phyloP scores from a whole-genome alignment of 306 rosid species.

The Acmispon strigosus region DNA sequence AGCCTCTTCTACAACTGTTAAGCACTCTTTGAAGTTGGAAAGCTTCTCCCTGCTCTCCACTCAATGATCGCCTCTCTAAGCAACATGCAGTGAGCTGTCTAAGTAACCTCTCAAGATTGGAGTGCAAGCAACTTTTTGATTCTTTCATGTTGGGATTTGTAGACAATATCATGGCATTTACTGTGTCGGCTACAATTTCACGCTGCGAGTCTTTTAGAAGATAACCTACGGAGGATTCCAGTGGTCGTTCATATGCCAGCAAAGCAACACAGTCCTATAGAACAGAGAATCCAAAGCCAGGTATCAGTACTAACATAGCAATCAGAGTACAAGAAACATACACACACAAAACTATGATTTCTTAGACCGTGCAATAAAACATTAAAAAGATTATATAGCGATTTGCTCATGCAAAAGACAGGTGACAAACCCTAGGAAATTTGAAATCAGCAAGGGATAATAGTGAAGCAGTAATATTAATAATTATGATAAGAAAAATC shows the following conservation, averaged over 20 bases:
- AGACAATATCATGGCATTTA: conserved; percentile 81
- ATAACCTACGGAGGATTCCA: conserved; percentile 78
- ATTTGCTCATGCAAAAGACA: background rate
- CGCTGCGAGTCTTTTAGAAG: conserved; percentile 78
- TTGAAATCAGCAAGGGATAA: background rate
- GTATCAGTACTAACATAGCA: background rate
- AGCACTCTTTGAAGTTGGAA: conserved; percentile 77
- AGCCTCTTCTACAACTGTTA: conserved; percentile 39
- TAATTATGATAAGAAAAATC: conserved; percentile 3
- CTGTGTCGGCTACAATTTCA: conserved; percentile 91
- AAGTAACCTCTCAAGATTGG: conserved; percentile 74
- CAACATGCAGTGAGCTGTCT: conserved; percentile 90
- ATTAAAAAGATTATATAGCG: background rate
- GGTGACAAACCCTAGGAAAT: background rate
- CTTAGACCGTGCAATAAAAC: background rate
- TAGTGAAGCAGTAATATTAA: background rate
- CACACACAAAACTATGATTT: background rate
- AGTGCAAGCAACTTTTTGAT: conserved; percentile 52
- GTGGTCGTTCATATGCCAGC: conserved; percentile 84
- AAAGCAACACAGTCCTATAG: conserved; percentile 83
- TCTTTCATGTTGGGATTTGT: conserved; percentile 74
- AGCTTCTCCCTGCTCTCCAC: conserved; percentile 88
- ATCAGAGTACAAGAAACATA: background rate
- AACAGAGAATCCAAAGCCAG: conserved; percentile 9
- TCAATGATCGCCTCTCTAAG: conserved; percentile 66